These are phyloP conservation scores for Fonsecaea nubica DNA, from an alignment of 2,329 filamentous ascomycete species.

Conservation along the genomic window DNA sequence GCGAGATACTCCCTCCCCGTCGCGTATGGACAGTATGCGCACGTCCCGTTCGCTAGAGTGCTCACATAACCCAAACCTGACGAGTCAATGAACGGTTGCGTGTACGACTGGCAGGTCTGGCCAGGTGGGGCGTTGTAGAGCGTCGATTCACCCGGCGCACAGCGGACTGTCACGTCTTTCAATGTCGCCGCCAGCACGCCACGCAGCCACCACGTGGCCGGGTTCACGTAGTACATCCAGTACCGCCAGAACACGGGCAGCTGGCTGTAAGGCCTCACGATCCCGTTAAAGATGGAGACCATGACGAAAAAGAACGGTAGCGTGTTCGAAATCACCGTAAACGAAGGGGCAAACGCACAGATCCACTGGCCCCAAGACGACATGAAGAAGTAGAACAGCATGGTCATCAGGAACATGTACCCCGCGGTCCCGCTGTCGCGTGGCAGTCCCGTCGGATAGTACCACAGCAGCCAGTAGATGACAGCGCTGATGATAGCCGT, in stretches of 20 bases:
- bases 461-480: conserved; percentile 78
- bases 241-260: conserved; percentile 54
- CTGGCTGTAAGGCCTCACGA: conserved; percentile 70
- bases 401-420: conserved; percentile 78
- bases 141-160: conserved; percentile 64
- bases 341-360: conserved; percentile 77
- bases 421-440: conserved; percentile 69
- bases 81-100: conserved; percentile 61
- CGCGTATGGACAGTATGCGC: conserved; percentile 73
- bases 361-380: conserved; percentile 83
- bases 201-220: conserved; percentile 73
- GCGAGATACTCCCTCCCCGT: conserved; percentile 71
- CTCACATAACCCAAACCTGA: conserved; percentile 60
- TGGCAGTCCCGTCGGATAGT: conserved; percentile 75
- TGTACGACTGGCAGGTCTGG: conserved; percentile 70
- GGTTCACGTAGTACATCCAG: conserved; percentile 68
- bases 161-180: conserved; percentile 58
- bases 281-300: conserved; percentile 77
- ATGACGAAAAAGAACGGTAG: conserved; percentile 83
- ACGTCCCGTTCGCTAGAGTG: conserved; percentile 65
- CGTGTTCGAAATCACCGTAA: conserved; percentile 76
- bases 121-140: conserved; percentile 70
- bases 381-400: conserved; percentile 79
- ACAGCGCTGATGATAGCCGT: conserved; percentile 68
- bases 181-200: conserved; percentile 72